Base-by-base conservation (phyloP, 140 eudicot genomes). In the Bidens hawaiensis region DNA sequence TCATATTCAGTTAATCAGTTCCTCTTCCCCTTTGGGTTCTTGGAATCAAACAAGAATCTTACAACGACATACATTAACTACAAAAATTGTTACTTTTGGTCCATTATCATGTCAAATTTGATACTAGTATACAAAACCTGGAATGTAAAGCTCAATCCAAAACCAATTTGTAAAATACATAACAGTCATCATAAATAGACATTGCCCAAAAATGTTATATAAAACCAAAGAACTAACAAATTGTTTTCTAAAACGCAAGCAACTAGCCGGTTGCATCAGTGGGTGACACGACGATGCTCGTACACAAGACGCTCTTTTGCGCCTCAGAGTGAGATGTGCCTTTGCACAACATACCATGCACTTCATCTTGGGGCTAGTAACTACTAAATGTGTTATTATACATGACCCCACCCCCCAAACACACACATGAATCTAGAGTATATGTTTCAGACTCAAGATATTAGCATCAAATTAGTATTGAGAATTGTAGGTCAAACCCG, bases 401-500 rank as follows among this genome's bases (percentile, higher is more conserved):
- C 38, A 26, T n/a, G 40, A 8, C 6, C 23, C 15, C 13, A 23
- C 60, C 21, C 22, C 13, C 34, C 18, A 0, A 5, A 25, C 38
- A 42, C 49, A n/a, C n/a, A 6, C 19, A 51, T 31, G 36, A 31
- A 4, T 18, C 58, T 22, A 24, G 58, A 23, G 34, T 24, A 18
- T 23, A 51, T 22, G 24, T 11, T 6, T 25, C 60, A 53, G 12
- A 14, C 38, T 53, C 38, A 6, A 26, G 22, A 26, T 13, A 25
- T n/a, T 26, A 1, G 41, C 41, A 36, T 38, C 4, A n/a, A 33
- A 60, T 78, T 61, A 91, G 75, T 84, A 91, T 19, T 87, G 83
- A 61, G 96, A 84, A 54, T 91, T 87, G 82, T 91, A 91, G 65
- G 98, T 85, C 70, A 56, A 85, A 74, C 93, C 82, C 17, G 98